Base-by-base conservation (phyloP, 441 rosid species). In the Bruguiera hainesii region DNA sequence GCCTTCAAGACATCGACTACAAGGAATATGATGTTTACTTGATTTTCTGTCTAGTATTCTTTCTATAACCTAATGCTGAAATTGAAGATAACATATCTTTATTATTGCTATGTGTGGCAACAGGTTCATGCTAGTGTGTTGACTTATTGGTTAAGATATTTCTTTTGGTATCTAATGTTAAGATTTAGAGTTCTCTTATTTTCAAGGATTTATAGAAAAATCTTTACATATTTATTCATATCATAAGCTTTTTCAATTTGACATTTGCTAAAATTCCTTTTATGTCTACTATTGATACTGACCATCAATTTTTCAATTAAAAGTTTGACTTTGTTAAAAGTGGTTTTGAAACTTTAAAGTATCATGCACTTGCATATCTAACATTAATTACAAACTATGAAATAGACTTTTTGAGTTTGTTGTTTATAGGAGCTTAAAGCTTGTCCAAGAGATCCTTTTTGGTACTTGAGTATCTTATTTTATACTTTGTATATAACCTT, bases 21-120 rank as follows among this genome's bases (percentile, higher is more conserved):
- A 16, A 16, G 42, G 39, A 16, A 33, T 1, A 21, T 31, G 21
- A 55, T 55, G 21, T 10, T 48, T 37, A 31, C 4, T 10, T 29
- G 6, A 33, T 33, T 33, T 33, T 33, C 0, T 23, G 3, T 56
- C 42, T 60, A 13, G 23, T 19, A 18, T 49, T 60, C 66, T 25
- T 70, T 77, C 60, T 84, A 80, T 89, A 91, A 96, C 92, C 94
- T 37, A 89, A 88, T 77, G 83, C 85, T 37, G 96, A 83, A 80
- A 94, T 91, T 23, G 93, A 89, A 76, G 98, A 94, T 79, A 56
- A 71, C 74, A 80, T 91, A 73, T 89, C 96, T 13, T 96, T 96
- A 13, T 58, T 91, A 61, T 69, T 94, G 78, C 87, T 93, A 33
- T 85, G 95, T 26, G 96, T 94, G 0, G 96, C 92, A 26, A 96